A percentile compares a stretch with the other conserved stretches of the same genome.
Evolutionary conservation across 306 rosid species (phyloP).

Genomic region (Gynostemma pentaphyllum): DNA sequence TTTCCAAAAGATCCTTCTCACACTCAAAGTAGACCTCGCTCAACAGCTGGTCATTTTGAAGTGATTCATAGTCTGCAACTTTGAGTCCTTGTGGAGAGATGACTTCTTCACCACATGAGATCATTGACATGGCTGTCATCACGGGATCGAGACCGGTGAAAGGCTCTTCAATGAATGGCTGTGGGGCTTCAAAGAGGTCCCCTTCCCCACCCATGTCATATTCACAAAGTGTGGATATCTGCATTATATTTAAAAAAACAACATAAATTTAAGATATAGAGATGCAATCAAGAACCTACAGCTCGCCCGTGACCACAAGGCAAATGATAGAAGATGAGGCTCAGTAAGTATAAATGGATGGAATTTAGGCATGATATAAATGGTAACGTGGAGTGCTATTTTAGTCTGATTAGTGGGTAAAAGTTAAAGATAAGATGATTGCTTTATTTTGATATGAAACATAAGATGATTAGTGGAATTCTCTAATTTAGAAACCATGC

Average conservation of each 20-base stretch:
- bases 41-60: conserved; percentile 71
- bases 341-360: background rate
- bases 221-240: conserved; percentile 50
- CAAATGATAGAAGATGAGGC: background rate
- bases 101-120: conserved; percentile 69
- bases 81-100: conserved; percentile 49
- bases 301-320: background rate
- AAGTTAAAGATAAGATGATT: background rate
- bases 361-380: background rate
- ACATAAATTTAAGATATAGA: background rate
- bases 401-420: background rate
- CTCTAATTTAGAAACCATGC: background rate
- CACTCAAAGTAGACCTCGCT: conserved; percentile 74
- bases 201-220: conserved; percentile 88
- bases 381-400: background rate
- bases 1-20: conserved; percentile 60
- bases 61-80: conserved; percentile 61
- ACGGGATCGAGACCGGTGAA: conserved; percentile 46
- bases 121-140: conserved; percentile 63
- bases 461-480: background rate
- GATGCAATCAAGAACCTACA: background rate
- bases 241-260: conserved; percentile 11
- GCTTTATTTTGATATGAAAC: background rate
- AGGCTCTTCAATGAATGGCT: conserved; percentile 59
- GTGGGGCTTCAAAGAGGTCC: conserved; percentile 91